phyloP scores from a whole-genome alignment of 441 rosid genomes.

The Omphalea diandra region DNA sequence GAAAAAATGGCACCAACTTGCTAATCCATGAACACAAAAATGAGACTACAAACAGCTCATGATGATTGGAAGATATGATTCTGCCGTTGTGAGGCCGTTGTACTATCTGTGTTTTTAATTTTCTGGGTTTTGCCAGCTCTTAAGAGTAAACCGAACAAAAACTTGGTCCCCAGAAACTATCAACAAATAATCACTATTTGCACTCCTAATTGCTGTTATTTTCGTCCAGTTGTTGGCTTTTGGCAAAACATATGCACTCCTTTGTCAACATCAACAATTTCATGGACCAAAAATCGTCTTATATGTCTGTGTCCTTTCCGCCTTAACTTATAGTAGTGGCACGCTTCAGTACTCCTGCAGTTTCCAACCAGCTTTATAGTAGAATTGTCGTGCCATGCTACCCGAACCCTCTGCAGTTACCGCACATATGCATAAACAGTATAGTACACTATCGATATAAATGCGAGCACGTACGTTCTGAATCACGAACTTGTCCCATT shows the following conservation, averaged over 20 bases:
- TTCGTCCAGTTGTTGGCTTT: conserved; percentile 20
- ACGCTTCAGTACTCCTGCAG: too few species aligned
- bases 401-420: too few species aligned
- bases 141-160: not conserved
- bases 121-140: conserved; percentile 16
- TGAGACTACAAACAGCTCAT: conserved; percentile 4
- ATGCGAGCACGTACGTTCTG: too few species aligned
- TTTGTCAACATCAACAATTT: conserved; percentile 25
- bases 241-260: conserved; percentile 5
- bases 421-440: too few species aligned
- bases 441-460: too few species aligned
- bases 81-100: conserved; percentile 13
- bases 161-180: conserved; percentile 22
- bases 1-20: too few species aligned
- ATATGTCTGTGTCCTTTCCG: conserved; percentile 9
- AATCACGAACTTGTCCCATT: too few species aligned
- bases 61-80: conserved; percentile 16
- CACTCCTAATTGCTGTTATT: not conserved
- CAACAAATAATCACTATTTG: not conserved
- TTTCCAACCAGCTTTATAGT: too few species aligned
- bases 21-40: too few species aligned
- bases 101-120: too few species aligned
- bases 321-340: conserved; percentile 13
- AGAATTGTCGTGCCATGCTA: too few species aligned
- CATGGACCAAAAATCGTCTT: conserved; percentile 5